Conservation (phyloP, 805 yeast genomes). For the Teunomyces aglyptinius region DNA sequence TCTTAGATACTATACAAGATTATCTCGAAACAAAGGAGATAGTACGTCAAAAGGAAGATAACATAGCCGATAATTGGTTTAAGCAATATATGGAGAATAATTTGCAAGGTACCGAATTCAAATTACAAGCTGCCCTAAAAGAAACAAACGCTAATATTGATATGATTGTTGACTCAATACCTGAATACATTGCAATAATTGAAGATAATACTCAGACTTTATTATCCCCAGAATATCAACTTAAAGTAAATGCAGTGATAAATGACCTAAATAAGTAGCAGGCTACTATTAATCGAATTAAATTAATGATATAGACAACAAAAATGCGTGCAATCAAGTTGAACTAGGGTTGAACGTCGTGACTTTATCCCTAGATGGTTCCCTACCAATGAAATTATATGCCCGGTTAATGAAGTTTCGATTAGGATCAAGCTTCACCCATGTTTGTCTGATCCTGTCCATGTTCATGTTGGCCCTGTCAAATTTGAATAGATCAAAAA, state of each 20-base stretch:
- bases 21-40: conserved; percentile 24
- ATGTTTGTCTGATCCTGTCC: conserved; percentile 38
- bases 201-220: conserved; percentile 4
- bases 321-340: not conserved
- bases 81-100: conserved; percentile 12
- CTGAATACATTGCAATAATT: not conserved
- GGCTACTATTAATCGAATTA: not conserved
- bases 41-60: conserved; percentile 15
- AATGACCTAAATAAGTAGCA: conserved; percentile 14
- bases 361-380: conserved; percentile 15
- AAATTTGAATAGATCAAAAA: conserved; percentile 36
- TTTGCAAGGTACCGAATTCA: conserved; percentile 13
- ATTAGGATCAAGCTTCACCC: conserved; percentile 42
- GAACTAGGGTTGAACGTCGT: conserved; percentile 9
- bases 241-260: conserved; percentile 14
- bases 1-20: conserved; percentile 31
- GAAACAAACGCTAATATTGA: conserved; percentile 11
- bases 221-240: conserved; percentile 15
- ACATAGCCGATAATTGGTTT: conserved; percentile 9
- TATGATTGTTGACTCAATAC: conserved; percentile 7
- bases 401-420: conserved; percentile 35
- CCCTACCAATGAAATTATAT: conserved; percentile 28
- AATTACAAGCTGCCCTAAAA: conserved; percentile 12
- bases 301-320: too few species aligned
- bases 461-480: conserved; percentile 43